Percentiles rank a stretch among this genome's conserved stretches.
These are phyloP conservation scores for Erysiphe neolycopersici DNA, from an alignment of 2,329 filamentous ascomycete genomes.

Conservation along the genomic window DNA sequence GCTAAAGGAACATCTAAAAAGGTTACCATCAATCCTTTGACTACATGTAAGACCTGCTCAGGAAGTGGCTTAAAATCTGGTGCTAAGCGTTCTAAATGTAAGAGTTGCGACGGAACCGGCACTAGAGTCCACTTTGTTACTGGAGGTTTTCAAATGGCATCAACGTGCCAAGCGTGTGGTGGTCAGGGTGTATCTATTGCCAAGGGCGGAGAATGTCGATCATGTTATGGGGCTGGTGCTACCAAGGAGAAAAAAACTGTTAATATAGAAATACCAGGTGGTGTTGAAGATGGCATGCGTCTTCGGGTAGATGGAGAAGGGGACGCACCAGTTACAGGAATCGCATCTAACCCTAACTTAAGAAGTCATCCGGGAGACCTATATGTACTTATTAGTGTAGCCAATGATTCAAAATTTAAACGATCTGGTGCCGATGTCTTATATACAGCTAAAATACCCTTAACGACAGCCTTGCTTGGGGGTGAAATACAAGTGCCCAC, in stretches of 20 bases:
- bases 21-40: constrained; percentile 61
- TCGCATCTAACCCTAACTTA: constrained; percentile 31
- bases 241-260: constrained; percentile 62
- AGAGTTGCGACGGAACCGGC: constrained; percentile 62
- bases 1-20: constrained; percentile 76
- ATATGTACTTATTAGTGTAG: constrained; percentile 71
- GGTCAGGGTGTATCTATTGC: constrained; percentile 56
- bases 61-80: constrained; percentile 70
- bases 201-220: constrained; percentile 51
- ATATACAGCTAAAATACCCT: constrained; percentile 70
- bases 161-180: constrained; percentile 58
- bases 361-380: constrained; percentile 59
- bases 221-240: constrained; percentile 62
- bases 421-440: constrained; percentile 72
- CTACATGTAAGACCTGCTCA: constrained; percentile 55
- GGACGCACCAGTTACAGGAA: constrained; percentile 57
- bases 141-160: constrained; percentile 87
- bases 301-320: constrained; percentile 65
- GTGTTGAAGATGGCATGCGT: constrained; percentile 91
- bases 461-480: constrained; percentile 79
- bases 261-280: constrained; percentile 73
- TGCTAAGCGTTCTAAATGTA: constrained; percentile 44
- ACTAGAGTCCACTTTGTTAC: constrained; percentile 70
- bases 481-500: constrained; percentile 79
- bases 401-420: constrained; percentile 72